Evolutionary conservation across 2,329 filamentous ascomycete species (phyloP).

Genomic region (Pseudophaeomoniella oleicola): DNA sequence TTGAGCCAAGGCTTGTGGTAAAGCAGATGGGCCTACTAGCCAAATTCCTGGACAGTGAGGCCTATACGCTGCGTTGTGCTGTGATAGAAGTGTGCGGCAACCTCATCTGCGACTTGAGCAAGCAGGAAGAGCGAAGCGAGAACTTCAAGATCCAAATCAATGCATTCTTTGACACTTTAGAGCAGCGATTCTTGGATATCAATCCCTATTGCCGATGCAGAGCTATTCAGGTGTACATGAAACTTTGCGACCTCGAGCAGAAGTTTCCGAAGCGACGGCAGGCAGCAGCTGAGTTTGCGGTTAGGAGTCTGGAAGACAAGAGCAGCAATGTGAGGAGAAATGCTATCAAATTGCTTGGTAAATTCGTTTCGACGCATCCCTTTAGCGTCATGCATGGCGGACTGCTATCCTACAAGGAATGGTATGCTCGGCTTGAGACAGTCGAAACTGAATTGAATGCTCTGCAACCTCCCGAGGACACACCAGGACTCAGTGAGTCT

Average conservation of each 20-base stretch:
- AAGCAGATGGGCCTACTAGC: conserved; percentile 94
- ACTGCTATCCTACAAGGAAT: conserved; percentile 70
- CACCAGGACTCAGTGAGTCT: conserved; percentile 57
- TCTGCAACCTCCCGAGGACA: conserved; percentile 61
- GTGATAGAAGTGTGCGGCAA: conserved; percentile 97
- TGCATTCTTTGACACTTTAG: conserved; percentile 90
- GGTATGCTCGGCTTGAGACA: conserved; percentile 66
- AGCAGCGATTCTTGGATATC: conserved; percentile 89
- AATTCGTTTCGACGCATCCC: conserved; percentile 83
- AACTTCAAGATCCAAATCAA: conserved; percentile 92
- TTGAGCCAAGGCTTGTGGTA: conserved; percentile 81
- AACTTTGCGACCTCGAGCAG: conserved; percentile 82
- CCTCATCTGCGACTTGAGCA: conserved; percentile 78
- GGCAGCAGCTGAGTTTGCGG: conserved; percentile 71
- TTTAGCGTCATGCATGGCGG: conserved; percentile 87
- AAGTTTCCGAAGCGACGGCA: conserved; percentile 91
- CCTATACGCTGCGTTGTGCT: conserved; percentile 83
- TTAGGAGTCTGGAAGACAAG: conserved; percentile 86
- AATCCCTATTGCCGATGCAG: conserved; percentile 93
- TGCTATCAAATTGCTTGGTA: conserved; percentile 80
- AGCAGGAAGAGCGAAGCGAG: conserved; percentile 78
- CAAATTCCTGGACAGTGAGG: conserved; percentile 92
- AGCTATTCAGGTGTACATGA: conserved; percentile 84
- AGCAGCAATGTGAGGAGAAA: conserved; percentile 94
- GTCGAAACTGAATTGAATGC: conserved; percentile 72